Percentiles rank a stretch among this genome's conserved stretches.
These are phyloP conservation scores for Periglandula ipomoeae DNA, from an alignment of 2,329 filamentous ascomycete species.

Conservation along the genomic window DNA sequence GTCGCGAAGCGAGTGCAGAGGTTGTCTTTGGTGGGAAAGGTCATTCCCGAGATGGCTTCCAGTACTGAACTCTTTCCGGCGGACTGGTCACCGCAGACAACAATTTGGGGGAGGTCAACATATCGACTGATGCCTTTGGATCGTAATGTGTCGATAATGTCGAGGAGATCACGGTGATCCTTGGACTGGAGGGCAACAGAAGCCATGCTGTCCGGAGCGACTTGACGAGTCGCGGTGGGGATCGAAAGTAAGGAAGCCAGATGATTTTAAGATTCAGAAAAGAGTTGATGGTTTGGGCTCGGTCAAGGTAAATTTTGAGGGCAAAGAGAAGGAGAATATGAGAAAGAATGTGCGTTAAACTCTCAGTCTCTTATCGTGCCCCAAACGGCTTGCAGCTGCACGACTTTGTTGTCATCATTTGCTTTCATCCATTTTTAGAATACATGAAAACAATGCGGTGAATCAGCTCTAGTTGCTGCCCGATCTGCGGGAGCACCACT, in stretches of 20 bases:
- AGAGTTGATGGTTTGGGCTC: too few relatives aligned
- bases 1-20: slow-evolving; percentile 56
- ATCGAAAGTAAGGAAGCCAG: background rate
- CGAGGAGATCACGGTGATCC: slow-evolving; percentile 10
- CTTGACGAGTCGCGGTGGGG: too few relatives aligned
- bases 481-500: background rate
- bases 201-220: slow-evolving; percentile 9
- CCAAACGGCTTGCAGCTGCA: too few relatives aligned
- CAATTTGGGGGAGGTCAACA: slow-evolving; percentile 36
- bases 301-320: too few relatives aligned
- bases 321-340: too few relatives aligned
- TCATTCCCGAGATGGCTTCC: slow-evolving; percentile 52
- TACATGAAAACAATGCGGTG: too few relatives aligned
- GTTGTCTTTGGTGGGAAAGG: slow-evolving; percentile 48
- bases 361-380: too few relatives aligned
- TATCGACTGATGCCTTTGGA: slow-evolving; percentile 10
- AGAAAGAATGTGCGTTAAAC: too few relatives aligned
- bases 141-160: slow-evolving; percentile 12
- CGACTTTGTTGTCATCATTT: too few relatives aligned
- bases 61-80: slow-evolving; percentile 57
- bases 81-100: slow-evolving; percentile 54
- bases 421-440: background rate
- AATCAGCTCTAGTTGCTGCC: background rate
- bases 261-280: too few relatives aligned
- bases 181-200: slow-evolving; percentile 8